A percentile compares a stretch with the other conserved stretches of the same genome.
Evolutionary conservation across 2,329 filamentous ascomycete species (phyloP).

Genomic region (Paecilomyces dactylethromorphus): DNA sequence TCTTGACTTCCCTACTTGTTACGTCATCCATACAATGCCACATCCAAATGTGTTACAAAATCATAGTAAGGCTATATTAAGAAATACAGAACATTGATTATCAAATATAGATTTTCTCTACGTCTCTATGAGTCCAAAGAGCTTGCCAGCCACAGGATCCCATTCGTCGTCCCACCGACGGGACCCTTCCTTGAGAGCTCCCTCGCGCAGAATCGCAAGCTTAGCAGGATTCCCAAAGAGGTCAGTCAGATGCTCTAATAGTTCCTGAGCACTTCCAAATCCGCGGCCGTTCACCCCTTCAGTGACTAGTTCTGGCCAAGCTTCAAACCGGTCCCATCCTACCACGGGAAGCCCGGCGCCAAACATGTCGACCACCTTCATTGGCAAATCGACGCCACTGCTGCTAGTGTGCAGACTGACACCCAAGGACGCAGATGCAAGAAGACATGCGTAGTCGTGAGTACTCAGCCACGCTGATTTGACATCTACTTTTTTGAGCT

Average conservation of each 20-base stretch:
- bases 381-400: conserved; percentile 90
- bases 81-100: not conserved
- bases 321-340: conserved; percentile 78
- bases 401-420: conserved; percentile 89
- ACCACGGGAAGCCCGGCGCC: conserved; percentile 85
- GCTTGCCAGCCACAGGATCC: conserved; percentile 70
- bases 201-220: conserved; percentile 56
- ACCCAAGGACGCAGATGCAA: conserved; percentile 81
- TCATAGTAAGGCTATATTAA: no score
- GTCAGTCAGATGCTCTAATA: conserved; percentile 57
- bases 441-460: conserved; percentile 73
- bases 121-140: conserved; percentile 49
- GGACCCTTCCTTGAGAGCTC: conserved; percentile 67
- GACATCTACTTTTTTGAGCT: conserved; percentile 65
- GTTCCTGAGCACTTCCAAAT: conserved; percentile 64
- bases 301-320: conserved; percentile 82
- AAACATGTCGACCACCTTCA: conserved; percentile 99
- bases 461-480: conserved; percentile 79
- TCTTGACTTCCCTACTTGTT: no score
- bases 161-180: conserved; percentile 89
- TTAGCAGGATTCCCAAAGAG: conserved; percentile 56
- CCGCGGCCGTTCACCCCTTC: conserved; percentile 82
- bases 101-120: not conserved
- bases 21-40: no score
- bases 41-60: no score